Percentiles rank a stretch among this genome's conserved stretches.
Conservation (phyloP, 176 grass and related monocot species). For the Oryza australiensis region DNA sequence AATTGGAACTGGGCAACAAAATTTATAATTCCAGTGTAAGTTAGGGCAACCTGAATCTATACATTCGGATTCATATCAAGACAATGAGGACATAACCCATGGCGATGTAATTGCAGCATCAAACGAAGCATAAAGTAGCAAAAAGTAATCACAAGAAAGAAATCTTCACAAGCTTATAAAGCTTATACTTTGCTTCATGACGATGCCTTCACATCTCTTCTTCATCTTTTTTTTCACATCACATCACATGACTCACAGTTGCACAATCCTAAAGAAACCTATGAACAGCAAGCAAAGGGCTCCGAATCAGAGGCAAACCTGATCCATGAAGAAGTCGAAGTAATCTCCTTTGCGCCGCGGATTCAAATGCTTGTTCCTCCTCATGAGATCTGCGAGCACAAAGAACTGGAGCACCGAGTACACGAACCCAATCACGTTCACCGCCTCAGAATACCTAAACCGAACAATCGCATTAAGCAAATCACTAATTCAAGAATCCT, state of each 20-base stretch:
- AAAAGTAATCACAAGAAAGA: constrained; percentile 31
- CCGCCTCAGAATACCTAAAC: constrained; percentile 75
- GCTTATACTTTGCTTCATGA: constrained; percentile 44
- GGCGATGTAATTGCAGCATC: not conserved
- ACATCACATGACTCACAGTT: constrained; percentile 26
- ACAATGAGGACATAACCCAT: not conserved
- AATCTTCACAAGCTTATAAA: constrained; percentile 23
- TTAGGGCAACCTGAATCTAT: not conserved
- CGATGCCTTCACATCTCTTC: constrained; percentile 7
- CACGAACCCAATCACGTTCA: constrained; percentile 88
- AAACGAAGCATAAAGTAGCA: constrained; percentile 25
- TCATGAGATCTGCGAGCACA: constrained; percentile 40
- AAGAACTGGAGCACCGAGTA: constrained; percentile 75
- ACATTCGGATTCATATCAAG: not conserved
- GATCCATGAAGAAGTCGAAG: constrained; percentile 95
- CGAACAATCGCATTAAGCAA: not conserved
- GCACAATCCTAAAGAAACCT: constrained; percentile 41
- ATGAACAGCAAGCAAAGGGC: constrained; percentile 5
- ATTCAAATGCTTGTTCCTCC: constrained; percentile 61
- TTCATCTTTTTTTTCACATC: constrained; percentile 20
- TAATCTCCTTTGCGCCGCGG: constrained; percentile 51
- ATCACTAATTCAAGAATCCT: constrained; percentile 14
- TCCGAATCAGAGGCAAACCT: constrained; percentile 46
- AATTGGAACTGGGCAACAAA: not conserved
- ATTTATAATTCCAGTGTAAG: not conserved